phyloP scores from a whole-genome alignment of 1,284 basidiomycete species.

The Cryptococcus wingfieldii region DNA sequence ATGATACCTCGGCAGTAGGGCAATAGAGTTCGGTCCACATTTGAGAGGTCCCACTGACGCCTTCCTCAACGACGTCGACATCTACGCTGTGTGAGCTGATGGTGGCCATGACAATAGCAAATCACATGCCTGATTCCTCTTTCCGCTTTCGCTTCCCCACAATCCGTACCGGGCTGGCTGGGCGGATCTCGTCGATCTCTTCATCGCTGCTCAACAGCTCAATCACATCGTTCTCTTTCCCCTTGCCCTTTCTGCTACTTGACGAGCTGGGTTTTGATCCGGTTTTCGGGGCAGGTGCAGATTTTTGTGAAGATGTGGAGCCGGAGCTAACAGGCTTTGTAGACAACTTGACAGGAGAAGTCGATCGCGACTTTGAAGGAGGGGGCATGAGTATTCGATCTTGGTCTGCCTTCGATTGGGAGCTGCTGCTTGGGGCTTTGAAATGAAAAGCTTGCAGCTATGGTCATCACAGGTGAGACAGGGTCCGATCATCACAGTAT shows the following conservation, averaged over 20 bases:
- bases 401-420: slow-evolving; percentile 5
- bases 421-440: slow-evolving; percentile 6
- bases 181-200: slow-evolving; percentile 4
- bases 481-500: not conserved
- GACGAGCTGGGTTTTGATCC: no score
- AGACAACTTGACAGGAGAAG: not conserved
- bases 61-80: not conserved
- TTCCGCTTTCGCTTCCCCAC: not conserved
- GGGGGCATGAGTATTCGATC: slow-evolving; percentile 32
- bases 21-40: slow-evolving; percentile 77
- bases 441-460: slow-evolving; percentile 40
- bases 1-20: slow-evolving; percentile 60
- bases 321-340: not conserved
- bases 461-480: not conserved
- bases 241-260: slow-evolving; percentile 52
- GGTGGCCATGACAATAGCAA: not conserved
- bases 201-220: slow-evolving; percentile 30
- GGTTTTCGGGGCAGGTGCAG: not conserved
- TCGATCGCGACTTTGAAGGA: slow-evolving; percentile 10
- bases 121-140: not conserved
- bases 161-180: not conserved
- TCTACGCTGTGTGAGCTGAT: not conserved
- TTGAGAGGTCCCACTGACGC: slow-evolving; percentile 3
- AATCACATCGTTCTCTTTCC: slow-evolving; percentile 36
- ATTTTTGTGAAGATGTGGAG: not conserved